Percentiles rank a stretch among this genome's conserved stretches.
Evolutionary conservation across 2,329 filamentous ascomycete species (phyloP).

Genomic region (Ascomycota sp.): DNA sequence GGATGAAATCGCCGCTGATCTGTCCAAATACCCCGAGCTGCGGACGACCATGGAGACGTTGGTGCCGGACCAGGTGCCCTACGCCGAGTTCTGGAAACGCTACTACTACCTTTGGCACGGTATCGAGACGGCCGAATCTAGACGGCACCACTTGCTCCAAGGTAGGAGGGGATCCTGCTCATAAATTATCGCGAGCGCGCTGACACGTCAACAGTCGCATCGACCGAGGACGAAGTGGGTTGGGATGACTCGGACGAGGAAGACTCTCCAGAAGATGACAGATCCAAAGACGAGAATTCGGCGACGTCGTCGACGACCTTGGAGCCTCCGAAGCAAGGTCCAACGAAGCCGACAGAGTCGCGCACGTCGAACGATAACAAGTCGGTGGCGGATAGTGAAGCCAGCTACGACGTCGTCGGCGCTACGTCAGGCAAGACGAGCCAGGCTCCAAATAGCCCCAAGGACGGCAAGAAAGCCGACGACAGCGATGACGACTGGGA

Average conservation of each 20-base stretch:
- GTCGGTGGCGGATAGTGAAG: slow-evolving; percentile 80
- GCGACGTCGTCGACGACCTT: slow-evolving; percentile 39
- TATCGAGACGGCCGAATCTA: slow-evolving; percentile 80
- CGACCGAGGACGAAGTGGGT: slow-evolving; percentile 48
- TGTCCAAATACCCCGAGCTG: slow-evolving; percentile 74
- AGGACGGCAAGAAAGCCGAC: slow-evolving; percentile 30
- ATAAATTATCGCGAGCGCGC: background rate
- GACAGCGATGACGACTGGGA: slow-evolving; percentile 11
- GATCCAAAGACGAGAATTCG: slow-evolving; percentile 22
- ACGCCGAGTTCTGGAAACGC: slow-evolving; percentile 74
- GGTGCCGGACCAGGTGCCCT: slow-evolving; percentile 84
- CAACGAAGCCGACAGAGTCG: slow-evolving; percentile 41
- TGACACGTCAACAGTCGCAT: slow-evolving; percentile 28
- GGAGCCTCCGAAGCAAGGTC: slow-evolving; percentile 25
- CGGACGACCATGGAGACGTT: slow-evolving; percentile 81
- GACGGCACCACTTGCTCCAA: slow-evolving; percentile 74
- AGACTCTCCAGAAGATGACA: slow-evolving; percentile 6
- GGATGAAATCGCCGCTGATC: slow-evolving; percentile 56
- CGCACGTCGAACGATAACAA: slow-evolving; percentile 73
- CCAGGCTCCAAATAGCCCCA: slow-evolving; percentile 50
- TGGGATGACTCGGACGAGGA: slow-evolving; percentile 55
- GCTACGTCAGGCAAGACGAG: slow-evolving; percentile 57
- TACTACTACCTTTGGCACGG: slow-evolving; percentile 92
- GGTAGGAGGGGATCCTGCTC: slow-evolving; percentile 31
- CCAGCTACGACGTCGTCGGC: slow-evolving; percentile 85